Conservation (phyloP, 1,139 yeast species). For the Kodamaea plutei region DNA sequence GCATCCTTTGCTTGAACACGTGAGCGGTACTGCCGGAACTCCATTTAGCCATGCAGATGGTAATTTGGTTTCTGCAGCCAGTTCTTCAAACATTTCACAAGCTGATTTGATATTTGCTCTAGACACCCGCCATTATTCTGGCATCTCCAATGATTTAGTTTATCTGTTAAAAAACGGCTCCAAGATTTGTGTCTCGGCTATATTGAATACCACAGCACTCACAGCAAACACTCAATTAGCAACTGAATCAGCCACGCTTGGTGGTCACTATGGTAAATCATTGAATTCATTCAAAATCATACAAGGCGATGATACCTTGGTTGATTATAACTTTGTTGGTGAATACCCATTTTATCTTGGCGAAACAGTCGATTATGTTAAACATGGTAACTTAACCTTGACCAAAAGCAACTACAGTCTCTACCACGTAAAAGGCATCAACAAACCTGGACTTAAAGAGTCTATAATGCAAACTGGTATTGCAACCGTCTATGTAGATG, state of each 20-base stretch:
- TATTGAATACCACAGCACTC: background rate
- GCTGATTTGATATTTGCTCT: too few relatives aligned
- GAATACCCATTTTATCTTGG: constrained; percentile 1
- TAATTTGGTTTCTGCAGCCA: constrained; percentile 20
- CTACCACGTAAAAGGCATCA: constrained; percentile 3
- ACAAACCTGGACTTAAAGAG: background rate
- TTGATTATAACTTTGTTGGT: constrained; percentile 1
- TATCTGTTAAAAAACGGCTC: constrained; percentile 1
- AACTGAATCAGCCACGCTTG: background rate
- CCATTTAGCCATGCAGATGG: constrained; percentile 31
- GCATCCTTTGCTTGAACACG: constrained; percentile 21
- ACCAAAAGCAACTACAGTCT: background rate
- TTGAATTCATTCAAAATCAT: background rate
- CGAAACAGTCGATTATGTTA: background rate
- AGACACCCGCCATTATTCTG: constrained; percentile 1
- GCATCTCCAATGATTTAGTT: background rate
- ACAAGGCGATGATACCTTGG: background rate
- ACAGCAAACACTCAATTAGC: constrained; percentile 1
- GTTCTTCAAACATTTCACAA: too few relatives aligned
- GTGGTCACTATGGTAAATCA: constrained; percentile 2
- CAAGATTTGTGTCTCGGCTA: background rate
- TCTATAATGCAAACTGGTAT: too few relatives aligned
- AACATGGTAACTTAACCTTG: background rate
- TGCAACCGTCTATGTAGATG: too few relatives aligned
- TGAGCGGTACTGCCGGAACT: constrained; percentile 13